Conservation (phyloP, 129 eudicot genomes). For the Chrysanthemum seticuspe region DNA sequence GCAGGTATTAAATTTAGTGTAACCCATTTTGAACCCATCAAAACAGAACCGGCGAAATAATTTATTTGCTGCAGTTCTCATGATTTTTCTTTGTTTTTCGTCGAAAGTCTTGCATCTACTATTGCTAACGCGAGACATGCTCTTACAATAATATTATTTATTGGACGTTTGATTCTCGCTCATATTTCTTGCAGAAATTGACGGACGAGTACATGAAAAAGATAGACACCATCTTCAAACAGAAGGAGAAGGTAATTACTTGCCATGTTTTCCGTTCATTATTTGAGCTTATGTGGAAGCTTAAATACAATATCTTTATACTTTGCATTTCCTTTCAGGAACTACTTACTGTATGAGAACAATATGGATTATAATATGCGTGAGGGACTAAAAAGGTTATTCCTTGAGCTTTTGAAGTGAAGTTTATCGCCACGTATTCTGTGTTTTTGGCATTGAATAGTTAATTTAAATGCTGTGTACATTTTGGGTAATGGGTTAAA, state of each 20-base stretch:
- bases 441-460: conserved; percentile 10
- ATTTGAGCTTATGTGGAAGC: background rate
- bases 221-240: conserved; percentile 77
- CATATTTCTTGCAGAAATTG: conserved; percentile 57
- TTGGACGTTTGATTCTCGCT: background rate
- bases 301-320: background rate
- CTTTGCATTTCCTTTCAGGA: conserved; percentile 48
- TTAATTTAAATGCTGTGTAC: conserved; percentile 19
- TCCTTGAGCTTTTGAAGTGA: conserved; percentile 18
- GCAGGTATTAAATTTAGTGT: conserved; percentile 54
- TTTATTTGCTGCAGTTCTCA: background rate
- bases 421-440: conserved; percentile 5
- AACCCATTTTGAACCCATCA: background rate
- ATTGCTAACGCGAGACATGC: background rate
- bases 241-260: conserved; percentile 82
- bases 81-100: background rate
- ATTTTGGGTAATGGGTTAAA: conserved; percentile 19
- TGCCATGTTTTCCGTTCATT: background rate
- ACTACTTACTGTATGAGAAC: conserved; percentile 66
- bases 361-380: conserved; percentile 15
- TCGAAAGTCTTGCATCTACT: background rate
- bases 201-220: conserved; percentile 91
- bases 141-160: background rate
- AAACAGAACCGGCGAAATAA: background rate
- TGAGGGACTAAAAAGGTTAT: conserved; percentile 10